Base-by-base conservation (phyloP, 345 rosid genomes). In the Cardamine occulta region DNA sequence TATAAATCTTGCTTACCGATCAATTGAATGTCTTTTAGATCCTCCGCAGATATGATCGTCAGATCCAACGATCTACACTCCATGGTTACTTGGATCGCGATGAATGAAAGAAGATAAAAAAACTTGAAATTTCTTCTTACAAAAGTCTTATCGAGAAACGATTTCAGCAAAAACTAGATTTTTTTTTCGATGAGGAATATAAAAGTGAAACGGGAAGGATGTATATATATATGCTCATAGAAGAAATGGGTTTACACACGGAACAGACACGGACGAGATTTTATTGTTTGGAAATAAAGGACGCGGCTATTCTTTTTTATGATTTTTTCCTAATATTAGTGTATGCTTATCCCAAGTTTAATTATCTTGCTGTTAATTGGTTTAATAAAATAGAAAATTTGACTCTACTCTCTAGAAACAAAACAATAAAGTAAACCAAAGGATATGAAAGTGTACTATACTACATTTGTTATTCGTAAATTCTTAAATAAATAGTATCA, bases 1-100 rank as follows among this genome's bases (percentile, higher is more conserved):
- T 86, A 90, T 2, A 87, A 80, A 68, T 86, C 88, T 86, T 89
- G 91, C 56, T 82, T 88, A 52, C 87, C 71, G 80, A 90, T 73
- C 47, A 82, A 14, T 9, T 86, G 88, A 45, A 83, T 72, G 29
- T 86, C 86, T 70, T 85, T 86, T 4, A 92, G 84, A 35, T 82
- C 90, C 24, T 75, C 76, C 3, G 91, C 96, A 0, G 88, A 88
- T 28, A 79, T 61, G 5, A 86, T 45, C 17, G 83, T 88, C 60
- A 92, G 61, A 57, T 88, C 89, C 40, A 88, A 75, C 5, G 85
- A 68, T 66, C 88, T 80, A 63, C 75, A 74, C 85, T 86, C 91
- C 97, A 85, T 88, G 26, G 14, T 62, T 61, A 48, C 64, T 69
- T 42, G 11, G 48, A 54, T 54, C 17, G 56, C 2, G 34, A 65